phyloP scores from a whole-genome alignment of 768 basidiomycete species.

The Phlebiopsis flavidoalba region DNA sequence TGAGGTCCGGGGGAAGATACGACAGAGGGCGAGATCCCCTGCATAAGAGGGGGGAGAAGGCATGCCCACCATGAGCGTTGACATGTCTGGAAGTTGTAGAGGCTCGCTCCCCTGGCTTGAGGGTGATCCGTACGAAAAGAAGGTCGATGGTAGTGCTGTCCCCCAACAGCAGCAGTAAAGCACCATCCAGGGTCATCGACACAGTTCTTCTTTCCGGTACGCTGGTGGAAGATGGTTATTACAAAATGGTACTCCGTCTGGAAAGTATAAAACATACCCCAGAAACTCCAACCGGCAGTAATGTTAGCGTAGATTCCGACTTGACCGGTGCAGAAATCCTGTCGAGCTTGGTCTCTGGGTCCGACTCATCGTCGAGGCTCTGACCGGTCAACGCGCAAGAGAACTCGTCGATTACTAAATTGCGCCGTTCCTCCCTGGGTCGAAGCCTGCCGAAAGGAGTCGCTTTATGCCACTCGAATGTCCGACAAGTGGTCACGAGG shows the following conservation, averaged over 20 bases:
- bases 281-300: constrained; percentile 65
- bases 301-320: constrained; percentile 50
- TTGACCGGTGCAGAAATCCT: constrained; percentile 53
- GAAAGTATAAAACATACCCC: constrained; percentile 38
- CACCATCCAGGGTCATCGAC: constrained; percentile 62
- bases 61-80: constrained; percentile 17
- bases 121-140: constrained; percentile 45
- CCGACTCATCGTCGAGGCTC: constrained; percentile 43
- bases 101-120: constrained; percentile 15
- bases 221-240: constrained; percentile 30
- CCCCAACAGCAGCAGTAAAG: constrained; percentile 59
- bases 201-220: constrained; percentile 59
- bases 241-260: background rate
- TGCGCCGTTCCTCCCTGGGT: constrained; percentile 30
- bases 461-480: constrained; percentile 24
- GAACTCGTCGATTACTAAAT: constrained; percentile 48
- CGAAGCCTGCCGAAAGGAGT: constrained; percentile 25
- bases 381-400: constrained; percentile 43
- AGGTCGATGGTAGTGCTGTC: constrained; percentile 48
- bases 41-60: constrained; percentile 7
- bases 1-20: too few relatives aligned
- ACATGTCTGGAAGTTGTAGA: constrained; percentile 18
- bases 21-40: too few relatives aligned
- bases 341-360: constrained; percentile 39
- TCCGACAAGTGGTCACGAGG: constrained; percentile 37